Base-by-base conservation (phyloP, 257 asterid genomes). In the Ophiorrhiza pumila region DNA sequence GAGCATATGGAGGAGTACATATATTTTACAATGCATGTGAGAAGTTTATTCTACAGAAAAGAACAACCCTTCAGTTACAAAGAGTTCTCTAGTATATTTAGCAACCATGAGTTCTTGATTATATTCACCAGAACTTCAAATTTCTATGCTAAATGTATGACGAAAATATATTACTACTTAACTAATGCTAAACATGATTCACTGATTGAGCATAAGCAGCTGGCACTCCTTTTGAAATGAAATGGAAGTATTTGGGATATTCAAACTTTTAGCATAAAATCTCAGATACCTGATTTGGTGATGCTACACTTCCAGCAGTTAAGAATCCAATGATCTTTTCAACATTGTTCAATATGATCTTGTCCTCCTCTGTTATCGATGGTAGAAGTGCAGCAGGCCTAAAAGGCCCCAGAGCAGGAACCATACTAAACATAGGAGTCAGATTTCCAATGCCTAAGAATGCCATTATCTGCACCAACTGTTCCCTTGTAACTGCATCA, bases 401-500 rank as follows among this genome's bases (percentile, higher is more conserved):
- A 79, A 92, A 76, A 32, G 91, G 97, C 53, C 95, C 96, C 2
- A 95, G 76, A 65, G 93, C 15, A 77, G 98, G 99, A 83, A 95
- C 97, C 89, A 95, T 83, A 76, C 96, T 79, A 74, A 95, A 92
- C 73, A 90, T 81, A 3, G 97, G 96, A 62, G 86, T 67, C 65
- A 82, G 82, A 72, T 89, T 92, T 85, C 88, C 74, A 73, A 95
- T 70, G 63, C 99, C 98, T 70, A 89, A 79, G 55, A 86, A 55
- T 29, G 93, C 86, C 90, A 84, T 78, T 79, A 89, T 81, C 78
- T 86, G 97, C 77, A 90, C 91, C 75, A 95, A 81, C 81, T 92
- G 99, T 77, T 95, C 96, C 87, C 99, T 95, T 37, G 97, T 75
- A 65, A 92, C 71, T 55, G 99, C 99, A 71, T 95, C 99, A 57